Conservation (phyloP, 306 rosid genomes). For the Lathyrus tuberosus region DNA sequence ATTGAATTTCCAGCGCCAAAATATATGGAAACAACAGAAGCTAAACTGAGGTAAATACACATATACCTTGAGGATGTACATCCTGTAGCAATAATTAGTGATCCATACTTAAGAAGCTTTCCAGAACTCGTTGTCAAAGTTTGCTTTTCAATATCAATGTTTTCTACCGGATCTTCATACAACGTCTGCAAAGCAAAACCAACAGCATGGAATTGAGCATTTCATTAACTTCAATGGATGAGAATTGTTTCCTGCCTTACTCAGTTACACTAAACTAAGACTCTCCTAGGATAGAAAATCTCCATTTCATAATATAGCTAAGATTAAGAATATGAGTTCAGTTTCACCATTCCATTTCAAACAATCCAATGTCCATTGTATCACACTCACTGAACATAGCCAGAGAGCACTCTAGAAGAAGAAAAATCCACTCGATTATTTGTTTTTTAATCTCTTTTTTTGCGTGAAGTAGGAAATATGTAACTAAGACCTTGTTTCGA, state of each 20-base stretch:
- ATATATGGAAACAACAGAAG: conserved; percentile 11
- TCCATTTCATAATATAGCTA: background rate
- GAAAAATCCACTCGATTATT: background rate
- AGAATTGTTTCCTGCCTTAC: background rate
- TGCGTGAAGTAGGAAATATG: background rate
- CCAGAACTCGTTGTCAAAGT: conserved; percentile 79
- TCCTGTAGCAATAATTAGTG: conserved; percentile 85
- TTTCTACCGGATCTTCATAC: conserved; percentile 72
- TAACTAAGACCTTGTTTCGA: background rate
- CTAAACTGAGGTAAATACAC: conserved; percentile 21
- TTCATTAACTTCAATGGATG: background rate
- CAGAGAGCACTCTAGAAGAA: conserved; percentile 1
- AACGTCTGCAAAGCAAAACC: conserved; percentile 56
- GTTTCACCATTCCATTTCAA: conserved; percentile 32
- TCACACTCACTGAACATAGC: conserved; percentile 20
- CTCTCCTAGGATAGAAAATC: background rate
- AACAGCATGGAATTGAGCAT: conserved; percentile 30
- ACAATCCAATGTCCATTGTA: conserved; percentile 21
- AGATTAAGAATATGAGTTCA: conserved; percentile 16
- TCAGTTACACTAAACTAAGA: conserved; percentile 10
- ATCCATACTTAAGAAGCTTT: conserved; percentile 81
- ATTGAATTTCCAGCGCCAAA: conserved; percentile 34
- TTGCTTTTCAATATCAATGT: conserved; percentile 67
- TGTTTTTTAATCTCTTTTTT: background rate
- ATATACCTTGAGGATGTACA: conserved; percentile 79